Conservation (phyloP, 768 basidiomycete genomes). For the Tulasnella sp. region DNA sequence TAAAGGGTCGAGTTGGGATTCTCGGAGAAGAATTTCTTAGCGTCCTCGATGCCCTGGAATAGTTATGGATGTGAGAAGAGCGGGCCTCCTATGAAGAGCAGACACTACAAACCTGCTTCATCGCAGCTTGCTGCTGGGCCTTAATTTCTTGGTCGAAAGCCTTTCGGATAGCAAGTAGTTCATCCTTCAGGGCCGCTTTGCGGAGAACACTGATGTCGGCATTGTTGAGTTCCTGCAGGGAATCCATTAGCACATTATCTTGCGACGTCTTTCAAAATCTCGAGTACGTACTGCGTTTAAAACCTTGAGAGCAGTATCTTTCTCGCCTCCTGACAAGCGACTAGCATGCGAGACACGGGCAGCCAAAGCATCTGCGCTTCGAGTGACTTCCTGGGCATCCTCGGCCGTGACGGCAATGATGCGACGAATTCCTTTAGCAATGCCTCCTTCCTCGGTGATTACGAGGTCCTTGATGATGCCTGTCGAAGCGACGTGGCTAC, state of each 20-base stretch:
- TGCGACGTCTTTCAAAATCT: not conserved
- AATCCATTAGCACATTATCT: constrained; percentile 3
- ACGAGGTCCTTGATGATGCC: constrained; percentile 97
- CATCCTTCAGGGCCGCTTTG: constrained; percentile 76
- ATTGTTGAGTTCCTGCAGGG: constrained; percentile 76
- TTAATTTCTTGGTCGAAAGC: constrained; percentile 80
- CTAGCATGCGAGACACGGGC: constrained; percentile 61
- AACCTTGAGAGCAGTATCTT: constrained; percentile 82
- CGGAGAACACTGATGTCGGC: constrained; percentile 81
- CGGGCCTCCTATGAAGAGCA: not conserved
- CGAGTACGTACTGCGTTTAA: constrained; percentile 60
- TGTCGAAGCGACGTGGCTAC: constrained; percentile 89
- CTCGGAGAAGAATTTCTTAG: constrained; percentile 71
- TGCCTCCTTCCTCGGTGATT: constrained; percentile 91
- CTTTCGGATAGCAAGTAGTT: constrained; percentile 66
- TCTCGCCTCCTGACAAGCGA: constrained; percentile 62
- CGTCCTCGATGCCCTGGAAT: constrained; percentile 60
- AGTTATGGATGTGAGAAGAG: not conserved
- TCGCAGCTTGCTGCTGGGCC: constrained; percentile 68
- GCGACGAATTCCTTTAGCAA: constrained; percentile 95
- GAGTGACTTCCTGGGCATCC: constrained; percentile 79
- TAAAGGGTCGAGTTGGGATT: constrained; percentile 67
- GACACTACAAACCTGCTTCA: constrained; percentile 57
- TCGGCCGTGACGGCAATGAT: constrained; percentile 92
- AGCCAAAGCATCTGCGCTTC: constrained; percentile 59